These are phyloP conservation scores for Candida sakaeoensis DNA, from an alignment of 805 yeast species.

Conservation along the genomic window DNA sequence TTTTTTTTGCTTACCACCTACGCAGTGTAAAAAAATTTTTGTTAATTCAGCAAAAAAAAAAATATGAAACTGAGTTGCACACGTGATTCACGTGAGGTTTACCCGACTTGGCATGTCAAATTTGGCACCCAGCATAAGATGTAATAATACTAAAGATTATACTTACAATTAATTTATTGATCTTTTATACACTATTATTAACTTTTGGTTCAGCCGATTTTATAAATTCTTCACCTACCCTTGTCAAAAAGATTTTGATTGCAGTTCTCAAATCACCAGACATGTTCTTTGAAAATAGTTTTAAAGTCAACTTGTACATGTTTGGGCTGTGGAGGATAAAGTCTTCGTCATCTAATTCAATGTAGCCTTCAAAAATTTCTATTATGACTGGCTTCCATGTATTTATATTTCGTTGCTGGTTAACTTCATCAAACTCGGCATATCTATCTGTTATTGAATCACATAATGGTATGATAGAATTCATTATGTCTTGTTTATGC, in stretches of 20 bases:
- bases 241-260: constrained; percentile 52
- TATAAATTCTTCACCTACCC: constrained; percentile 45
- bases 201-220: constrained; percentile 7
- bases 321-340: constrained; percentile 55
- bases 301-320: constrained; percentile 57
- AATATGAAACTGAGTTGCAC: neutral
- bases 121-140: neutral
- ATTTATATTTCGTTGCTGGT: constrained; percentile 71
- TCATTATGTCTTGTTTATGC: constrained; percentile 49
- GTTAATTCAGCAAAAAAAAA: neutral
- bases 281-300: constrained; percentile 57
- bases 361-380: constrained; percentile 79
- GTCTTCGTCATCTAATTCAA: constrained; percentile 71
- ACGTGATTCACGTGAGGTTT: neutral
- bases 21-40: neutral
- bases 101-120: constrained; percentile 1
- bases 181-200: constrained; percentile 1
- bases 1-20: constrained; percentile 3
- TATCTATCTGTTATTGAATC: constrained; percentile 67
- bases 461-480: constrained; percentile 61
- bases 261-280: constrained; percentile 60
- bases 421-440: constrained; percentile 68
- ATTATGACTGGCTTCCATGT: constrained; percentile 93
- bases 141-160: neutral
- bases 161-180: neutral